Base-by-base conservation (phyloP, 2,329 filamentous ascomycete genomes). In the Xylaria polymorpha region DNA sequence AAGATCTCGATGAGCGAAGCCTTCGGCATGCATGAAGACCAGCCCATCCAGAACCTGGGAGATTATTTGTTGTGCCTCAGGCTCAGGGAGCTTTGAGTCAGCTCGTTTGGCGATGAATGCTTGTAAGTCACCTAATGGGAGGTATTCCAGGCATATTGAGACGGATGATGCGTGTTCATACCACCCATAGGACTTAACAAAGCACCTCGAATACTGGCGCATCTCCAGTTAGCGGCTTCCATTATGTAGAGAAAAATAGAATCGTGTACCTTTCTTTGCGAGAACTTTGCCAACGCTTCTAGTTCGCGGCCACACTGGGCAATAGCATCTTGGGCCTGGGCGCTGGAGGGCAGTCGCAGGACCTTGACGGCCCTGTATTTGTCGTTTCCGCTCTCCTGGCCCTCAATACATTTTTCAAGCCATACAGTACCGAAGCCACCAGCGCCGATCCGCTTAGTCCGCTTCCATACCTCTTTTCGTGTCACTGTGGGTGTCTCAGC, bases 11-110 rank as follows among this genome's bases (percentile, higher is more conserved):
- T 71, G 69, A 3, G 41, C 67, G 29, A 71, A 71, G 4, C 61
- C 57, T 35, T 67, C 67, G 0, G 62, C 58, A 39, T 69, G 69
- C 69, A 71, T 71, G 43, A 29, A 61, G 6, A 25, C 7, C n/a
- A 71, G 35, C 1, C 69, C 69, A 20, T 70, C 62, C 7, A 67
- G 20, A 1, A 71, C 56, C 29, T 71, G 69, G 4, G 1, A 4
- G 12, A 39, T 50, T 29, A 71, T 71, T 4, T 64, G n/a, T 18
- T 22, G 32, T 10, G 46, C 62, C 20, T 70, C 51, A 10, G 20
- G 20, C 46, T 71, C 71, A 0, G 69, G 48, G 4, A 73, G 41
- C 41, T 6, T 44, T 15, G 41, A 10, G 14, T 44, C 41, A 6
- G 41, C 12, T 44, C 41, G 12, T 44, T 44, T 44, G 14, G 41